A percentile compares a stretch with the other conserved stretches of the same genome.
These are phyloP conservation scores for Sclerotinia spermophila DNA, from an alignment of 2,329 filamentous ascomycete species.

Conservation along the genomic window DNA sequence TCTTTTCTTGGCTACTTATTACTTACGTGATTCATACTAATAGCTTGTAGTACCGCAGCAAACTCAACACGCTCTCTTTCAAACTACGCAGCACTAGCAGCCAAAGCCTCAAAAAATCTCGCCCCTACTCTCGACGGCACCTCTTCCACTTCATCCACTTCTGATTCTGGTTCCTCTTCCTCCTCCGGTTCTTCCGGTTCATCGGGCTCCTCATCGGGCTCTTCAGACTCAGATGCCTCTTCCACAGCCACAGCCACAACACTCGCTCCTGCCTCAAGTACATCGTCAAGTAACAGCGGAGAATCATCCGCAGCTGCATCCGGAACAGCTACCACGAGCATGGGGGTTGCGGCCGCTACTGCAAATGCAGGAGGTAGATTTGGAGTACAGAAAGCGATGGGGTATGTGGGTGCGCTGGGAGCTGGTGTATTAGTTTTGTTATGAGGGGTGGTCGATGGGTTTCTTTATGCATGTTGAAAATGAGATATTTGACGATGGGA, in stretches of 20 bases:
- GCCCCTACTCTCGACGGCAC: slow-evolving; percentile 33
- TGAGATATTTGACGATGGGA: not conserved
- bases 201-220: slow-evolving; percentile 1
- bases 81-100: slow-evolving; percentile 39
- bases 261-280: not conserved
- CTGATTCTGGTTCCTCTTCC: slow-evolving; percentile 4
- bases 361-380: not conserved
- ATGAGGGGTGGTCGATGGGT: not conserved
- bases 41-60: slow-evolving; percentile 35
- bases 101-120: slow-evolving; percentile 41
- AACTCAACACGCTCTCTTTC: slow-evolving; percentile 52
- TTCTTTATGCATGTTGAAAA: not conserved
- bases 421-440: not conserved
- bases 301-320: not conserved
- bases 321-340: not conserved
- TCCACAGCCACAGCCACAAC: not conserved
- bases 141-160: slow-evolving; percentile 9
- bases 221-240: not conserved
- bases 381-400: not conserved
- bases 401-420: slow-evolving; percentile 5
- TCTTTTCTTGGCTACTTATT: not conserved
- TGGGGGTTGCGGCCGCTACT: slow-evolving; percentile 10
- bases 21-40: not conserved
- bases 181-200: not conserved
- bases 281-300: not conserved